These are phyloP conservation scores for Microsporum audouinii DNA, from an alignment of 2,329 filamentous ascomycete species.

Conservation along the genomic window DNA sequence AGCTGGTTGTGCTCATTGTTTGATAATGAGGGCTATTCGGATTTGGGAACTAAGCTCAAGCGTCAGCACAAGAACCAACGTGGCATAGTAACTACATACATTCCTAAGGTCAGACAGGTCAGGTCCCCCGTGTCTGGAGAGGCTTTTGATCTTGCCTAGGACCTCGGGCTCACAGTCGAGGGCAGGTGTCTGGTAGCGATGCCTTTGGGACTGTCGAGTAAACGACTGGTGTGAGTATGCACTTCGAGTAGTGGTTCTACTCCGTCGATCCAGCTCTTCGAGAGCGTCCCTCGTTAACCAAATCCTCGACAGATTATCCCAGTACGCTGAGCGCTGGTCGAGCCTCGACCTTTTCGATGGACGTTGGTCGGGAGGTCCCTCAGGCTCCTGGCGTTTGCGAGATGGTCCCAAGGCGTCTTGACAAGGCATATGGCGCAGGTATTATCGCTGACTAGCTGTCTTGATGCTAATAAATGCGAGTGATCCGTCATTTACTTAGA, in stretches of 20 bases:
- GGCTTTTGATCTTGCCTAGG: conserved; percentile 1
- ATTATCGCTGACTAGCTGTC: background rate
- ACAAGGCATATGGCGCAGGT: background rate
- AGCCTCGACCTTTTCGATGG: background rate
- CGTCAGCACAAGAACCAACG: background rate
- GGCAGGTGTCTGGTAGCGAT: conserved; percentile 4
- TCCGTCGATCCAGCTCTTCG: conserved; percentile 18
- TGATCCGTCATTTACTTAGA: no score
- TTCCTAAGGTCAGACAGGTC: conserved; percentile 12
- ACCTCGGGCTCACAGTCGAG: background rate
- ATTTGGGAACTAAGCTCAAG: background rate
- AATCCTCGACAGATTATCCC: conserved; percentile 19
- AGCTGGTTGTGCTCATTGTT: background rate
- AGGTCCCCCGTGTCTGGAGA: conserved; percentile 9
- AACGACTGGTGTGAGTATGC: conserved; percentile 2
- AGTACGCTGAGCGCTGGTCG: conserved; percentile 8
- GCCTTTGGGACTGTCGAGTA: conserved; percentile 9
- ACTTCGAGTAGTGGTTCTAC: background rate
- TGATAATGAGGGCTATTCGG: background rate
- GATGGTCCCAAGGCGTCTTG: background rate
- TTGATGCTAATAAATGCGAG: no score
- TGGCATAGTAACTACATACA: conserved; percentile 7
- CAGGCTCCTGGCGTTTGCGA: background rate
- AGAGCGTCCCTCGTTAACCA: conserved; percentile 3
- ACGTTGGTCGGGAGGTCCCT: background rate